phyloP scores from a whole-genome alignment of 208 protist genomes.

The Trypanosoma caninum region DNA sequence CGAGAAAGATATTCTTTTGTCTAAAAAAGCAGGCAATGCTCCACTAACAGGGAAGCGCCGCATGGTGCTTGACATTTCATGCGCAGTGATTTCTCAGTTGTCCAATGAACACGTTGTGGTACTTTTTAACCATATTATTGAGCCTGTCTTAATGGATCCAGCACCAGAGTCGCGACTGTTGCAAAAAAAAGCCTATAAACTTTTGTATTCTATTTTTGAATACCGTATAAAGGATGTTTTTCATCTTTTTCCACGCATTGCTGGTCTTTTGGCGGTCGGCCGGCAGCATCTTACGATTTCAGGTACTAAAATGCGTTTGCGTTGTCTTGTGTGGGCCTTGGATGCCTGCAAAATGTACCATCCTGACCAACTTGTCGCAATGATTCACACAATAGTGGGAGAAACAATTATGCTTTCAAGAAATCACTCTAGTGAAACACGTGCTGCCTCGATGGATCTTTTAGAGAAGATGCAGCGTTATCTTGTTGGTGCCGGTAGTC shows the following conservation, averaged over 20 bases:
- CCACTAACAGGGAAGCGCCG: slow-evolving; percentile 73
- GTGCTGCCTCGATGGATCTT: slow-evolving; percentile 78
- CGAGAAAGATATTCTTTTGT: slow-evolving; percentile 16
- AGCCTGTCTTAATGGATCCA: slow-evolving; percentile 78
- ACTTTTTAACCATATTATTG: slow-evolving; percentile 74
- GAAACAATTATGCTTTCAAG: slow-evolving; percentile 80
- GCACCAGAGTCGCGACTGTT: slow-evolving; percentile 70
- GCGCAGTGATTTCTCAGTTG: slow-evolving; percentile 71
- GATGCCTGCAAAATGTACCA: slow-evolving; percentile 89
- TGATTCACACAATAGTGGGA: slow-evolving; percentile 52
- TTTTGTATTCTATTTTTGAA: slow-evolving; percentile 84
- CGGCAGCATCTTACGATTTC: slow-evolving; percentile 80
- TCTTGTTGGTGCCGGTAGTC: slow-evolving; percentile 47
- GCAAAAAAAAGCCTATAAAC: slow-evolving; percentile 91
- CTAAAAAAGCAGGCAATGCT: slow-evolving; percentile 32
- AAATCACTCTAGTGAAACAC: slow-evolving; percentile 75
- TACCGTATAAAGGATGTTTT: slow-evolving; percentile 77
- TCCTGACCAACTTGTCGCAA: slow-evolving; percentile 51
- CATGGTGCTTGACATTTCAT: slow-evolving; percentile 84
- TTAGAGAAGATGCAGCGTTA: slow-evolving; percentile 89
- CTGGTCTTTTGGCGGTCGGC: slow-evolving; percentile 66
- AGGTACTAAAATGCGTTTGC: slow-evolving; percentile 84
- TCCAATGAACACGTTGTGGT: slow-evolving; percentile 47
- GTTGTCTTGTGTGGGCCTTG: slow-evolving; percentile 80
- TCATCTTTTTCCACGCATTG: slow-evolving; percentile 59